Base-by-base conservation (phyloP, 345 rosid species). In the Euphorbia peplus region DNA sequence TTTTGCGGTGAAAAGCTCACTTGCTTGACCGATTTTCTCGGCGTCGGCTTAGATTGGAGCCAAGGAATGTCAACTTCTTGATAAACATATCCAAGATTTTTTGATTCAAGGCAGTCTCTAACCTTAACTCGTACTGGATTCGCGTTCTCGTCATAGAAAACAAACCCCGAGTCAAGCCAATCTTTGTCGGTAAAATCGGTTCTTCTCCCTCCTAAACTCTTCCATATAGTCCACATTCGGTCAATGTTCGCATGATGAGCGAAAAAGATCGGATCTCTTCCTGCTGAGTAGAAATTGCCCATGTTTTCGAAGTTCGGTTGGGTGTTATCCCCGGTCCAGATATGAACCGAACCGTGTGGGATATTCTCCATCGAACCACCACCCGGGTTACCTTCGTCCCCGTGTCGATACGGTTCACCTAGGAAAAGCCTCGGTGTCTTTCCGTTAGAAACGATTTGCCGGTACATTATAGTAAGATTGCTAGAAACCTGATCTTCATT, bases 261-360 rank as follows among this genome's bases (percentile, higher is more conserved):
- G 21, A 32, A 86, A 73, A 88, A 88, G 44, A 88, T 62, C 0
- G 93, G 93, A 63, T 86, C 93, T 60, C 87, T 80, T 0, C 51
- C 93, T 0, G 89, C 87, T 0, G 93, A 84, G 73, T 86, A 84
- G 74, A 88, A 81, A 35, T 69, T 84, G 3, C 93, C 93, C 93
- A 88, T 86, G 81, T 88, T 32, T 60, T 86, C 93, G 0, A 57
- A 3, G 67, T 88, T 78, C 2, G 86, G 85, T 18, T 83, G 85
- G 0, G 35, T 83, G 22, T 41, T 42, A 54, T 84, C 93, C 1
- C 90, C 90, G 41, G 79, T 50, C 93, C 90, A 86, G 16, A 48
- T 0, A 51, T 86, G 93, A 37, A 88, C 55, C 0, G 79, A 59
- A 4, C 80, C 83, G 11, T 88, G 90, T 10, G 93, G 93, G 4